These are phyloP conservation scores for Aspergillus tubingensis DNA, from an alignment of 2,329 filamentous ascomycete genomes.

Conservation along the genomic window DNA sequence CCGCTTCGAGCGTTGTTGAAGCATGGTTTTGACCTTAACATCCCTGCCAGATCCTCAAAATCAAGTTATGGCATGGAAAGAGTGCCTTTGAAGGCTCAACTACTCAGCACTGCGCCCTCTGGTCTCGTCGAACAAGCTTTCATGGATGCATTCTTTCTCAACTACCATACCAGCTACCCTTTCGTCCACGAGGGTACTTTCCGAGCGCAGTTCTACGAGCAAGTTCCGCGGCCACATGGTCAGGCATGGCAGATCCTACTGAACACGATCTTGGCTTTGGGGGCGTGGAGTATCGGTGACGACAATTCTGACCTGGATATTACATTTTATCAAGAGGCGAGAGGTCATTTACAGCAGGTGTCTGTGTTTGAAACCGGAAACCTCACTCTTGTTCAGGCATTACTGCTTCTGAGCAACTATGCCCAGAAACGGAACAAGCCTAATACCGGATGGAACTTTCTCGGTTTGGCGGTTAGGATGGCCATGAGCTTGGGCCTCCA, in stretches of 20 bases:
- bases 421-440: slow-evolving; percentile 55
- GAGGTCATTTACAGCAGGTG: slow-evolving; percentile 48
- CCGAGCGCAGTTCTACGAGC: slow-evolving; percentile 49
- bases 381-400: slow-evolving; percentile 50
- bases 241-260: slow-evolving; percentile 49
- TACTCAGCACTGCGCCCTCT: slow-evolving; percentile 40
- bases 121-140: slow-evolving; percentile 44
- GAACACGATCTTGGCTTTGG: slow-evolving; percentile 49
- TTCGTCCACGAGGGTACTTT: slow-evolving; percentile 53
- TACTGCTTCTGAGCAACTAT: slow-evolving; percentile 52
- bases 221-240: slow-evolving; percentile 45
- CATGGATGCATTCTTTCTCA: slow-evolving; percentile 50
- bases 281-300: slow-evolving; percentile 47
- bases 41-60: slow-evolving; percentile 33
- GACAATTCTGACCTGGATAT: slow-evolving; percentile 47
- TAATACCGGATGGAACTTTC: slow-evolving; percentile 53
- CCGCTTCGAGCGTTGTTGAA: slow-evolving; percentile 41
- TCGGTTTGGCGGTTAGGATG: slow-evolving; percentile 53
- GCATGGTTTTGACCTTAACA: slow-evolving; percentile 43
- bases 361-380: slow-evolving; percentile 53
- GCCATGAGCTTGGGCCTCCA: slow-evolving; percentile 54
- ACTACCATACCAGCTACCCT: slow-evolving; percentile 52
- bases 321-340: slow-evolving; percentile 51
- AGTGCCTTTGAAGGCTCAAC: slow-evolving; percentile 41
- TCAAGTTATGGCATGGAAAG: slow-evolving; percentile 25